Base-by-base conservation (phyloP, 2,329 filamentous ascomycete species). In the Aspergillus novoparasiticus region DNA sequence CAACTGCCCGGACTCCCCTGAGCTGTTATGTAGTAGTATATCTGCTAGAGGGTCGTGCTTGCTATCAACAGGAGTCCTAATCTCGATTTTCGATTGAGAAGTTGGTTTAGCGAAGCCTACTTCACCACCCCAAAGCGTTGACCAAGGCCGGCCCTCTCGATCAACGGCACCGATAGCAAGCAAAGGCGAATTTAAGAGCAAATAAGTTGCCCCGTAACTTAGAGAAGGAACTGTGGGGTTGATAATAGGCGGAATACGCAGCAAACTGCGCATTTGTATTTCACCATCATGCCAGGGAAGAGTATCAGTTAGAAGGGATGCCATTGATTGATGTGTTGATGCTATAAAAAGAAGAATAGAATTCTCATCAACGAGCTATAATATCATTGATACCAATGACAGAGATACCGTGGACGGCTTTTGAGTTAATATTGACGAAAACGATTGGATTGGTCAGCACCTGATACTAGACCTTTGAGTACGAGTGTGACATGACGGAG, bases 91-190 rank as follows among this genome's bases (percentile, higher is more conserved):
- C 1, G 81, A 84, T 46, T 85, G 81, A 2, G 86, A 88, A 0
- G 94, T 78, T 0, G 87, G 84, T 55, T 84, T 81, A 0, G 87
- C 86, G 68, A 94, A 91, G 0, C 90, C 90, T 1, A 84, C 77
- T 62, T 89, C 81, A 19, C 92, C 92, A n/a, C 91, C 91, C 87
- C 90, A 90, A 9, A 96, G 66, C 0, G 90, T 90, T 19, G 89
- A 90, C 92, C 92, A 96, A 1, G 90, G 91, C 23, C 86, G 80
- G 2, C 85, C 84, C 23, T 87, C 71, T 2, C 79, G 76, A 71
- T 95, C 92, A 1, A 94, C 78, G 0, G 90, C 86, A 1, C 92
- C 92, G 21, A 96, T 78, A 0, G 91, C 91, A 16, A 95, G 81
- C 9, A 95, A 81, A 0, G 91, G 88, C 0, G 87, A 88, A 19